Base-by-base conservation (phyloP, 2,329 filamentous ascomycete genomes). In the Alternaria ethzedia region DNA sequence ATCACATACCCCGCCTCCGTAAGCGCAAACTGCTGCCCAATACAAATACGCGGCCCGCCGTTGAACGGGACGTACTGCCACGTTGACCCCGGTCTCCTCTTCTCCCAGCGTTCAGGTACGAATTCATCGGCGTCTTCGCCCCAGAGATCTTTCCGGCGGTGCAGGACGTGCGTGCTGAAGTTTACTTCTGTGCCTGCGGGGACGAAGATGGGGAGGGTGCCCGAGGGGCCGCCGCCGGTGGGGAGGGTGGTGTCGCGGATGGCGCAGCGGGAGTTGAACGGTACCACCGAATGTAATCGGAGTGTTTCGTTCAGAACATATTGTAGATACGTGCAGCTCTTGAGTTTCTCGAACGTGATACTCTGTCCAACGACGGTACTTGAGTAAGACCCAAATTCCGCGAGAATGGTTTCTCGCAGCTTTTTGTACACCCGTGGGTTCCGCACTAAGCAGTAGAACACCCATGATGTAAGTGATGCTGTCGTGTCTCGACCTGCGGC, bases 401-500 rank as follows among this genome's bases (percentile, higher is more conserved):
- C 74, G 5, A 76, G 46, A 28, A 79, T 60, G 25, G 73, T 73
- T 5, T 58, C 65, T 2, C 81, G 80, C 3, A 85, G 70, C 44
- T 79, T 78, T 5, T 70, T 55, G 70, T 78, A 82, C 8, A 79
- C 74, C 3, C 70, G 54, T 2, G 77, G 79, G 44, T 83, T 32
- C 43, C 52, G 15, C n/a, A 61, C 52, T 50, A 61, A 12, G 12
- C 59, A 61, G n/a, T 61, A 61, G 45, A 83, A 82, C 5, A 86
- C 75, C 63, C 82, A 83, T 61, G 82, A 83, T 56, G 87, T 52
- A n/a, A 64, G 62, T 12, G 58, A 61, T 4, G 62, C 62, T 6
- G 62, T 87, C 2, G 86, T 87, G 68, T 87, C 86, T 12, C 85
- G 82, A 15, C 84, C 85, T 3, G 85, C 85, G 9, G 86, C 78